A percentile compares a stretch with the other conserved stretches of the same genome.
These are phyloP conservation scores for Corylus americana DNA, from an alignment of 306 rosid species.

Conservation along the genomic window DNA sequence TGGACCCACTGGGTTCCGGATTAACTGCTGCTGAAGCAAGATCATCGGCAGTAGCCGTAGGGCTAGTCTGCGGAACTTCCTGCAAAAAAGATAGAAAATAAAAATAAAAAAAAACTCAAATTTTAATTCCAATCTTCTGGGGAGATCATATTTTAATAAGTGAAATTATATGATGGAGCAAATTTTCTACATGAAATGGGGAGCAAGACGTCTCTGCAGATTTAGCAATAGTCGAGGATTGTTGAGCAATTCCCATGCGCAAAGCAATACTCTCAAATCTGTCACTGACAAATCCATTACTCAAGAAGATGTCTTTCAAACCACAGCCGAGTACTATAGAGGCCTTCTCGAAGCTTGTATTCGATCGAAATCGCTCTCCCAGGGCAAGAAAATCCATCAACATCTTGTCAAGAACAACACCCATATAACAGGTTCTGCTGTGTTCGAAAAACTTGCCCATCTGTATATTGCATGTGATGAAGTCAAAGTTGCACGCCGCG, in stretches of 20 bases:
- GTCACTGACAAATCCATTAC: neutral
- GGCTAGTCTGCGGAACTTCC: slow-evolving; percentile 66
- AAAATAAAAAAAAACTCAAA: neutral
- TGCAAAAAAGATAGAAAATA: slow-evolving; percentile 24
- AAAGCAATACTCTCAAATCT: neutral
- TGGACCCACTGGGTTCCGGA: slow-evolving; percentile 51
- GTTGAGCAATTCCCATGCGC: neutral
- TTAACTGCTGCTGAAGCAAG: slow-evolving; percentile 41
- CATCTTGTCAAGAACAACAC: neutral
- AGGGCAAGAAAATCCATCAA: slow-evolving; percentile 31
- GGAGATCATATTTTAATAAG: neutral
- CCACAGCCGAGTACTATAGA: neutral
- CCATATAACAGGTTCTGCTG: neutral
- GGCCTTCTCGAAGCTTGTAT: slow-evolving; percentile 23
- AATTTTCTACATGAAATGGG: neutral
- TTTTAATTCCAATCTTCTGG: neutral
- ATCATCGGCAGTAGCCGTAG: slow-evolving; percentile 45
- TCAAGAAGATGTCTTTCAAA: neutral
- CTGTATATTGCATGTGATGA: slow-evolving; percentile 15
- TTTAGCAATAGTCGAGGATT: neutral
- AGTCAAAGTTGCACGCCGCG: slow-evolving; percentile 19
- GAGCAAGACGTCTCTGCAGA: slow-evolving; percentile 9
- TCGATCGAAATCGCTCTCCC: slow-evolving; percentile 11
- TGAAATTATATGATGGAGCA: neutral
- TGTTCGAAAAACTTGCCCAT: slow-evolving; percentile 15